These are phyloP conservation scores for Golubevia pallescens DNA, from an alignment of 1,284 basidiomycete genomes.

Conservation along the genomic window DNA sequence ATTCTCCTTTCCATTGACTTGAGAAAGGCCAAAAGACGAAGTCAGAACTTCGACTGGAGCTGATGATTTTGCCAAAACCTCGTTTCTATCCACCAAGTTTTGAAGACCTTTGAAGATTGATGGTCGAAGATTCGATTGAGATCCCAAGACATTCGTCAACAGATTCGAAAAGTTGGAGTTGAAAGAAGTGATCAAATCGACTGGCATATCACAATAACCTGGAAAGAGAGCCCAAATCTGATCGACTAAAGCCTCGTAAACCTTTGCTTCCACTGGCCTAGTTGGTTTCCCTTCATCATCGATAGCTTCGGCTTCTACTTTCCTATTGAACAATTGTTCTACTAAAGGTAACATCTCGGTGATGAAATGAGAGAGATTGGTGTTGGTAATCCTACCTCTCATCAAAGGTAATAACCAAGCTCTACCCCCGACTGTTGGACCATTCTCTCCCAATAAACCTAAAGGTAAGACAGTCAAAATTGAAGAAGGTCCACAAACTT, in stretches of 20 bases:
- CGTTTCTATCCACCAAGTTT: slow-evolving; percentile 79
- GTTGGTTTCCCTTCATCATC: slow-evolving; percentile 70
- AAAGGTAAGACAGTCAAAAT: slow-evolving; percentile 80
- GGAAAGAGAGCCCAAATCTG: slow-evolving; percentile 83
- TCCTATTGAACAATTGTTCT: slow-evolving; percentile 80
- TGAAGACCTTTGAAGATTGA: slow-evolving; percentile 82
- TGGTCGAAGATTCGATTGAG: slow-evolving; percentile 81
- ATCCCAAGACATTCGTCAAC: slow-evolving; percentile 83
- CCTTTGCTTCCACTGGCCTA: slow-evolving; percentile 77
- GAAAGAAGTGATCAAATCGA: slow-evolving; percentile 71
- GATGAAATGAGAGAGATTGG: slow-evolving; percentile 84
- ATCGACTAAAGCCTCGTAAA: slow-evolving; percentile 88
- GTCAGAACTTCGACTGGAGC: slow-evolving; percentile 67
- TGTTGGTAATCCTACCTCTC: slow-evolving; percentile 73
- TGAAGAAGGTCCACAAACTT: slow-evolving; percentile 82
- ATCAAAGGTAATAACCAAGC: slow-evolving; percentile 93
- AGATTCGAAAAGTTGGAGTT: slow-evolving; percentile 12
- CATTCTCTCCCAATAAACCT: slow-evolving; percentile 73
- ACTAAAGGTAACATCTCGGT: slow-evolving; percentile 90
- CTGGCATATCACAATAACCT: slow-evolving; percentile 76
- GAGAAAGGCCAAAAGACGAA: slow-evolving; percentile 69
- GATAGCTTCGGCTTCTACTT: slow-evolving; percentile 73
- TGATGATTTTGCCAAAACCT: slow-evolving; percentile 66
- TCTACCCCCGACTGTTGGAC: slow-evolving; percentile 66
- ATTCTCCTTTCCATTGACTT: slow-evolving; percentile 74